Base-by-base conservation (phyloP, 805 yeast species). In the Candida ovalis region DNA sequence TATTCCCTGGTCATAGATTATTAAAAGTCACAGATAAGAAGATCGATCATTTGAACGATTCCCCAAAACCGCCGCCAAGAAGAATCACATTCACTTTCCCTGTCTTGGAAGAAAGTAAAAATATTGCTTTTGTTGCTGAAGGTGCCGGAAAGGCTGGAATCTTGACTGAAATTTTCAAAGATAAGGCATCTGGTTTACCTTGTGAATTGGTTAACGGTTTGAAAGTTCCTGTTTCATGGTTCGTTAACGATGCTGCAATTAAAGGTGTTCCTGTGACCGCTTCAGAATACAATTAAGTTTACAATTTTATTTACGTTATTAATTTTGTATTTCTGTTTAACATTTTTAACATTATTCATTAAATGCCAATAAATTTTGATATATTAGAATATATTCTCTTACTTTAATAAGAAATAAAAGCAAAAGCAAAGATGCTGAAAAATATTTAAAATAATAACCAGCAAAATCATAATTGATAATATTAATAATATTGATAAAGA, bases 1-100 rank as follows among this genome's bases (percentile, higher is more conserved):
- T 90, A 53, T 90, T 90, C 78, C 97, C 97, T 12, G 90, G 85
- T 35, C 96, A 89, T 65, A 59, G 66, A 51, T 74, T 88, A 58
- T 73, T 90, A 48, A 54, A 75, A 33, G 92, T 85, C 62, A 64
- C 69, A 24, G 43, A 63, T 9, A 70, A 73, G 51, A 66, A 68
- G 38, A 83, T 90, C 48, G 80, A 91, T 9, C 69, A 80, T 59
- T 79, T 91, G 53, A 74, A 76, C 44, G 92, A 90, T 64, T 86
- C 96, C 10, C 97, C 97, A 66, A 91, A 91, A 69, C 96, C 96
- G 28, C 97, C 97, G 37, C 84, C 91, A 65, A 82, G 91, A 74
- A 82, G 97, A 74, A 86, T 90, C 68, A 88, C 96, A 2, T 73
- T 90, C 64, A 90, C 97, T 6, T 80, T 88, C 68, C 91, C 92